Evolutionary conservation across 31 red algal genomes (phyloP).

Genomic region (Odonthalia washingtoniensis): DNA sequence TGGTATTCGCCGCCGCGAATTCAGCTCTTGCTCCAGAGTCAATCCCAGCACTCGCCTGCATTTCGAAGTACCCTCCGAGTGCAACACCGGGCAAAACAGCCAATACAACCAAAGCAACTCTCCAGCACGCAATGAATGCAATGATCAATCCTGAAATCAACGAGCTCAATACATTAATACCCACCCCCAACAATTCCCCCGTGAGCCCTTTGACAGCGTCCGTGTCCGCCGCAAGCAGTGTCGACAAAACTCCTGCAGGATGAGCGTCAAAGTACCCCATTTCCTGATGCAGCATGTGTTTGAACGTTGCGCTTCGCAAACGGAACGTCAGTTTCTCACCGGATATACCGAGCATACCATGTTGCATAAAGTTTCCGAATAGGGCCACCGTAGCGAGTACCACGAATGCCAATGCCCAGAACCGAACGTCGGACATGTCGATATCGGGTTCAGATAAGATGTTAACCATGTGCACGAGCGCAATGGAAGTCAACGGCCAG

Average conservation of each 20-base stretch:
- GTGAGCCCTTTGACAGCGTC: constrained; percentile 67
- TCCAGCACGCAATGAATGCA: constrained; percentile 74
- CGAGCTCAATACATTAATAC: constrained; percentile 45
- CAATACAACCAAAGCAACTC: constrained; percentile 68
- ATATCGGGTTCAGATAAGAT: constrained; percentile 48
- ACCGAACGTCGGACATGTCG: neutral
- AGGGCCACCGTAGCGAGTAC: constrained; percentile 51
- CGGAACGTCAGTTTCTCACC: constrained; percentile 72
- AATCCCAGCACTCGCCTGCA: constrained; percentile 66
- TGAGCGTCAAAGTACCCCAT: constrained; percentile 91
- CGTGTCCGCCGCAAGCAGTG: constrained; percentile 68
- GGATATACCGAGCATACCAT: constrained; percentile 57
- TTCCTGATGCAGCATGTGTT: constrained; percentile 68
- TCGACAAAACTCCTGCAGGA: constrained; percentile 63
- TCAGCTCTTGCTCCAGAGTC: constrained; percentile 59
- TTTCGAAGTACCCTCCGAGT: constrained; percentile 67
- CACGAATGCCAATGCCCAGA: constrained; percentile 62
- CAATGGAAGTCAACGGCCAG: constrained; percentile 73
- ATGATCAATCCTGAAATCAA: constrained; percentile 70
- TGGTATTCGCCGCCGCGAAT: constrained; percentile 67
- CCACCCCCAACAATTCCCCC: constrained; percentile 60
- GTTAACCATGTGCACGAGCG: constrained; percentile 61
- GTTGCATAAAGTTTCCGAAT: constrained; percentile 61
- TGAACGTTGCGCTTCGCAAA: constrained; percentile 59
- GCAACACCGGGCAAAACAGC: constrained; percentile 77